Evolutionary conservation across 2,329 filamentous ascomycete genomes (phyloP), one percentile per base, ranked within the genome.

Genomic region (Colletotrichum lupini): DNA sequence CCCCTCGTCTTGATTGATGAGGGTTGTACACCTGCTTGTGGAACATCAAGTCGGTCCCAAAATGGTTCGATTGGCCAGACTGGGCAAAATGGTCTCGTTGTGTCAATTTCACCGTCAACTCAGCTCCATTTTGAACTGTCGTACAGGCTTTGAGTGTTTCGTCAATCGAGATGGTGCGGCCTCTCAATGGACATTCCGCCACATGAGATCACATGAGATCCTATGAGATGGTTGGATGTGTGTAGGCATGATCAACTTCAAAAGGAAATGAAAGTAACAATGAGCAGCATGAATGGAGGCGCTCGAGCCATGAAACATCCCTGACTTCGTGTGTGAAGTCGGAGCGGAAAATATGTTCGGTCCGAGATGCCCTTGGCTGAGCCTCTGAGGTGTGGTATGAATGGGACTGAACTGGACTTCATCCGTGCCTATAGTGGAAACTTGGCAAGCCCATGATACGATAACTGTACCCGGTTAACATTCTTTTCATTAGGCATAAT

Each of bases 1-100:
- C 32, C 59, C 37, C 60, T 59, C 69, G 46, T 57, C 53, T 69
- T 30, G 65, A 68, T 35, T 64, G 46, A 24, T 64, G n/a, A 60
- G 59, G 28, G 65, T 59, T 55, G 59, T 69, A 49, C 53, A 26
- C 46, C 53, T 16, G 49, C 24, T 53, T 56, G 69, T 72, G 14
- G 11, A 22, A 69, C 69, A 24, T n/a, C 53, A 55, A 35, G 22
- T 42, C 19, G 59, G 35, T 69, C 66, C 55, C 32, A 42, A 32
- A 52, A 46, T 30, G 30, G 12, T 14, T 42, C 42, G 26, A 69
- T 53, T 35, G 26, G 59, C 59, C 66, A 30, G 37, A 28, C 22
- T 32, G 32, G 24, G n/a, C 5, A 32, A 35, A 24, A 9, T 58
- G n/a, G 42, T 60, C 16, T 24, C 26, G 30, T 24, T n/a, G 53